phyloP scores from a whole-genome alignment of 2,329 filamentous ascomycete species.

The Pezicula rhizophila region DNA sequence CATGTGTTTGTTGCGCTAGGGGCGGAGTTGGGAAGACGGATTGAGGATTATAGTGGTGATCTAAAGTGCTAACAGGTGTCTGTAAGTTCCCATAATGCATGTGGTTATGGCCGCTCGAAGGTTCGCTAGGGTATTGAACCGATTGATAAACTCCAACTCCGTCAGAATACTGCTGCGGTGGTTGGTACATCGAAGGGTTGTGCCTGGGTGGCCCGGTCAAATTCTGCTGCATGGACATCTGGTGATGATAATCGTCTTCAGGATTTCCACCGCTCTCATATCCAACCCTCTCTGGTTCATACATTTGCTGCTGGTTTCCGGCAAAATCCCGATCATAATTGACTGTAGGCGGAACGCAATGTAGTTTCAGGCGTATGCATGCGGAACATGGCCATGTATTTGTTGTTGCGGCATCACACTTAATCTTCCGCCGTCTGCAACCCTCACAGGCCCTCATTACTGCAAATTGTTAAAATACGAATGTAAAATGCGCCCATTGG shows the following conservation, averaged over 20 bases:
- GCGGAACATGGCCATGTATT: slow-evolving; percentile 97
- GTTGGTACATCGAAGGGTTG: slow-evolving; percentile 38
- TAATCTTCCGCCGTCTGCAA: slow-evolving; percentile 91
- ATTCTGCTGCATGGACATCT: slow-evolving; percentile 44
- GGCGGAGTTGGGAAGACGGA: slow-evolving; percentile 50
- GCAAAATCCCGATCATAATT: slow-evolving; percentile 27
- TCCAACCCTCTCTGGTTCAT: slow-evolving; percentile 42
- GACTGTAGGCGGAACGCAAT: slow-evolving; percentile 72
- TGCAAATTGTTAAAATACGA: slow-evolving; percentile 32
- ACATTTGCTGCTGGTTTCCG: slow-evolving; percentile 24
- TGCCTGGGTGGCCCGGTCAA: slow-evolving; percentile 32
- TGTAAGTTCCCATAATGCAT: slow-evolving; percentile 50
- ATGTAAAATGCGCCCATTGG: background rate
- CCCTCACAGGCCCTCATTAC: slow-evolving; percentile 98
- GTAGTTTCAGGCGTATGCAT: slow-evolving; percentile 84
- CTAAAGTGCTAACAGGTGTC: slow-evolving; percentile 42
- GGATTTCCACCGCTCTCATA: slow-evolving; percentile 38
- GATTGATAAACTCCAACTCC: slow-evolving; percentile 31
- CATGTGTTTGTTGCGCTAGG: slow-evolving; percentile 25
- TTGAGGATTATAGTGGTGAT: slow-evolving; percentile 43
- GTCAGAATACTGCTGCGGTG: slow-evolving; percentile 41
- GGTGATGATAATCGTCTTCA: slow-evolving; percentile 45
- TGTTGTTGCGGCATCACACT: slow-evolving; percentile 93
- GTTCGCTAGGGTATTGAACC: slow-evolving; percentile 29
- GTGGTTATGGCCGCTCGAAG: slow-evolving; percentile 37